A percentile compares a stretch with the other conserved stretches of the same genome.
phyloP scores from a whole-genome alignment of 2,329 filamentous ascomycete species.

The Mariannaea sp. region DNA sequence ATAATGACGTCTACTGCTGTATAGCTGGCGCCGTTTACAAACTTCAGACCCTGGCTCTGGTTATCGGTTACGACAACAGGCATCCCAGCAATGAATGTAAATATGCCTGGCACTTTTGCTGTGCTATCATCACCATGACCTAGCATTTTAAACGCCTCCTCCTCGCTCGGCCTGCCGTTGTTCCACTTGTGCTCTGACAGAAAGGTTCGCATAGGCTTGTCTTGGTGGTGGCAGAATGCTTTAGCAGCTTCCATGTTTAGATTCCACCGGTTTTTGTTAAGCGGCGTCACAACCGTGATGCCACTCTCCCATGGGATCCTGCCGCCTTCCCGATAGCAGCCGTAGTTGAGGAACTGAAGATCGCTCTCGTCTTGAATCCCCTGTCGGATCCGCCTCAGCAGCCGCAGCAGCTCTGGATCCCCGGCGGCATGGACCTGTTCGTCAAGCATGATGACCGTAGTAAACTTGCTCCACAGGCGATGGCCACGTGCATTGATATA shows the following conservation, averaged over 20 bases:
- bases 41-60: background rate
- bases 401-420: background rate
- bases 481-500: background rate
- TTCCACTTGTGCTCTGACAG: background rate
- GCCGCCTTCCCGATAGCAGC: background rate
- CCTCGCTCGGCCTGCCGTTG: background rate
- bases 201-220: background rate
- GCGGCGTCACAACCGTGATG: background rate
- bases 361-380: background rate
- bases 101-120: background rate
- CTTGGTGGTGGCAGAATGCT: background rate
- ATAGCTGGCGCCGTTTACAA: conserved; percentile 1
- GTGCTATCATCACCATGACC: background rate
- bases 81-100: conserved; percentile 7
- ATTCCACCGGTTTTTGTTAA: background rate
- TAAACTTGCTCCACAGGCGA: background rate
- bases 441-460: background rate
- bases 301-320: background rate
- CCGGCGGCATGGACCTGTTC: background rate
- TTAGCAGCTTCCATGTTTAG: background rate
- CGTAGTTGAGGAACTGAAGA: background rate
- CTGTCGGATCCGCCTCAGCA: conserved; percentile 2
- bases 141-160: background rate
- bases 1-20: background rate
- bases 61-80: conserved; percentile 4